Evolutionary conservation across 2,329 filamentous ascomycete genomes (phyloP).

Genomic region (Scleromitrula shiraiana): DNA sequence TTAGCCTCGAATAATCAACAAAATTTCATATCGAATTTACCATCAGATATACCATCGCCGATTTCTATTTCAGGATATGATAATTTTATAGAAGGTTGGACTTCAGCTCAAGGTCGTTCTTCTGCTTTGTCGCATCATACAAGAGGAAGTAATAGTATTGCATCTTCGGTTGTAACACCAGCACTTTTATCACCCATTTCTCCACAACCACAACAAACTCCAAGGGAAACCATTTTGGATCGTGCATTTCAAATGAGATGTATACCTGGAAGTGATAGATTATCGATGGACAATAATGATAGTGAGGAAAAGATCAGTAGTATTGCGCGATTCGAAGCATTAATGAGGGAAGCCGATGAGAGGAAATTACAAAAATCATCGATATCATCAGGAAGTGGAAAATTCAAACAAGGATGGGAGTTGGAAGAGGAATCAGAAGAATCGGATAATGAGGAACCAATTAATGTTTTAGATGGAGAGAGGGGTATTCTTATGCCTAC

Average conservation of each 20-base stretch:
- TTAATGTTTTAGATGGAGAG: conserved; percentile 28
- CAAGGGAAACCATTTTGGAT: conserved; percentile 61
- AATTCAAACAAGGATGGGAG: conserved; percentile 24
- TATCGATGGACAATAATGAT: no score
- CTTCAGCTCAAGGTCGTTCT: conserved; percentile 49
- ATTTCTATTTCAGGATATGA: conserved; percentile 43
- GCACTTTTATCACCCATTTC: conserved; percentile 30
- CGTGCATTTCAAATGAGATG: conserved; percentile 55
- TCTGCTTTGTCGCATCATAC: conserved; percentile 49
- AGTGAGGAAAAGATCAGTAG: conserved; percentile 58
- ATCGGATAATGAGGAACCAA: conserved; percentile 29
- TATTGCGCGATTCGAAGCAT: conserved; percentile 55
- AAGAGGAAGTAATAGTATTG: conserved; percentile 45
- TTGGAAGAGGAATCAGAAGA: conserved; percentile 34
- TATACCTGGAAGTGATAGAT: conserved; percentile 51
- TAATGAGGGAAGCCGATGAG: conserved; percentile 55
- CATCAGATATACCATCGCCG: conserved; percentile 49
- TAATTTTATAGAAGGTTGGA: conserved; percentile 55
- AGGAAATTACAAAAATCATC: conserved; percentile 28
- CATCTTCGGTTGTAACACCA: conserved; percentile 37
- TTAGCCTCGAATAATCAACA: conserved; percentile 33
- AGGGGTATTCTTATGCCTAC: conserved; percentile 24
- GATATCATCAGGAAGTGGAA: conserved; percentile 3
- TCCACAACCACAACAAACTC: conserved; percentile 37
- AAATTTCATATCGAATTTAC: conserved; percentile 41